These are phyloP conservation scores for Solanum infundibuliforme DNA, from an alignment of 257 asterid species.

Conservation along the genomic window DNA sequence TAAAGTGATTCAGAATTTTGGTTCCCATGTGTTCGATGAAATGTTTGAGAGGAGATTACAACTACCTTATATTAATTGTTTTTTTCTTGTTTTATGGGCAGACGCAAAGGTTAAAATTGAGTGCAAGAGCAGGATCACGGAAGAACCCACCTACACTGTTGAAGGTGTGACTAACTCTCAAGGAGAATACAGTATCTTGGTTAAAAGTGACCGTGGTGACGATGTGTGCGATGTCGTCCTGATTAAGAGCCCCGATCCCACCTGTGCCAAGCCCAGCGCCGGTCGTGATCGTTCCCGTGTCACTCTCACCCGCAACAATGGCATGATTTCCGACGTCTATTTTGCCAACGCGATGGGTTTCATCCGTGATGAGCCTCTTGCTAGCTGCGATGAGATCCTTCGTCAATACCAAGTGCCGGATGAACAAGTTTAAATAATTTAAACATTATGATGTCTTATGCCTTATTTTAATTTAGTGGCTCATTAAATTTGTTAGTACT, in stretches of 20 bases:
- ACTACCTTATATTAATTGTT: background rate
- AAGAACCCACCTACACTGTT: slow-evolving; percentile 7
- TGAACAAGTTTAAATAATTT: background rate
- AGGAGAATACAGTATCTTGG: slow-evolving; percentile 19
- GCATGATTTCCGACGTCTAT: slow-evolving; percentile 28
- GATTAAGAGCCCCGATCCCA: slow-evolving; percentile 27
- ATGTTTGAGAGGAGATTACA: background rate
- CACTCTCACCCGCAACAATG: slow-evolving; percentile 43
- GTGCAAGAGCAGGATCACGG: slow-evolving; percentile 23
- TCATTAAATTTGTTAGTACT: background rate
- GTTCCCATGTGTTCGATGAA: background rate
- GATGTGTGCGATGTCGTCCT: slow-evolving; percentile 26
- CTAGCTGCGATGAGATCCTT: slow-evolving; percentile 31
- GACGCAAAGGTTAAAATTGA: slow-evolving; percentile 29
- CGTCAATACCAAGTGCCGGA: slow-evolving; percentile 28
- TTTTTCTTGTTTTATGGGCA: background rate
- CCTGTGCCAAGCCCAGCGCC: slow-evolving; percentile 16
- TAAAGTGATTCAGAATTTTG: background rate
- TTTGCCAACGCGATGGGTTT: slow-evolving; percentile 42
- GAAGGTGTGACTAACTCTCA: slow-evolving; percentile 15
- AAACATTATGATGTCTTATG: background rate
- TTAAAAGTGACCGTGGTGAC: slow-evolving; percentile 24
- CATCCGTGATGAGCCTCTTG: slow-evolving; percentile 16
- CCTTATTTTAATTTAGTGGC: background rate
- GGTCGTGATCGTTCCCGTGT: slow-evolving; percentile 48